phyloP scores from a whole-genome alignment of 2,329 filamentous ascomycete genomes.

The Pestalotiopsis fici region DNA sequence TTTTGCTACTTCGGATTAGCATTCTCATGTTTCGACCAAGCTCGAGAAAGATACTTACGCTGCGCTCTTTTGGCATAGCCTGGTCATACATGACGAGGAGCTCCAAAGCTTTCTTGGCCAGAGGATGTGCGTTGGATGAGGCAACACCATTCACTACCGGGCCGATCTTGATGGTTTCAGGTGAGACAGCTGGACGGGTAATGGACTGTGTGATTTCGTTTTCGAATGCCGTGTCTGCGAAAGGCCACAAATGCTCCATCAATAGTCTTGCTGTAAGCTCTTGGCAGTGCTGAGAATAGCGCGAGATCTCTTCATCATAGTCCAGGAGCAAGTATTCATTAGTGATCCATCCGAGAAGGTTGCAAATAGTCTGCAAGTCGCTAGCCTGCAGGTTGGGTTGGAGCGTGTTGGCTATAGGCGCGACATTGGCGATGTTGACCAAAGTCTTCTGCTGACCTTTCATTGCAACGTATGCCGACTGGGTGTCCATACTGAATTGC shows the following conservation, averaged over 20 bases:
- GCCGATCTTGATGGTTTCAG: slow-evolving; percentile 51
- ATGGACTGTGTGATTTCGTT: slow-evolving; percentile 57
- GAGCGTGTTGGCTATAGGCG: slow-evolving; percentile 50
- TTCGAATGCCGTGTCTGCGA: slow-evolving; percentile 56
- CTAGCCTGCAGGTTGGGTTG: slow-evolving; percentile 49
- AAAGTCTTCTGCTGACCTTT: slow-evolving; percentile 51
- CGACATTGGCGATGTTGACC: slow-evolving; percentile 55
- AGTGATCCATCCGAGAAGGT: slow-evolving; percentile 57
- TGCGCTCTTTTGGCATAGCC: slow-evolving; percentile 64
- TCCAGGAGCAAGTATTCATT: slow-evolving; percentile 59
- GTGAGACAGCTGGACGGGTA: slow-evolving; percentile 46
- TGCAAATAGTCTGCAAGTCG: slow-evolving; percentile 53
- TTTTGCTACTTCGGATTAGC: slow-evolving; percentile 38
- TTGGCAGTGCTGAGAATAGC: slow-evolving; percentile 53
- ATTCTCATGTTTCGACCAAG: neutral
- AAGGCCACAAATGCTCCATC: slow-evolving; percentile 58
- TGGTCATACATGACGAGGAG: slow-evolving; percentile 64
- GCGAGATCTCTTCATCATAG: slow-evolving; percentile 56
- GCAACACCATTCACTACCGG: slow-evolving; percentile 49
- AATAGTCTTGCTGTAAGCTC: slow-evolving; percentile 58
- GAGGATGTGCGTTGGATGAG: slow-evolving; percentile 59
- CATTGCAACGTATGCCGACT: slow-evolving; percentile 52
- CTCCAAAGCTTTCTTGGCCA: slow-evolving; percentile 59
- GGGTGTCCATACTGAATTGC: slow-evolving; percentile 48
- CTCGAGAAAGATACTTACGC: slow-evolving; percentile 42